These are phyloP conservation scores for Orbilia quercus DNA, from an alignment of 2,329 filamentous ascomycete species.

Conservation along the genomic window DNA sequence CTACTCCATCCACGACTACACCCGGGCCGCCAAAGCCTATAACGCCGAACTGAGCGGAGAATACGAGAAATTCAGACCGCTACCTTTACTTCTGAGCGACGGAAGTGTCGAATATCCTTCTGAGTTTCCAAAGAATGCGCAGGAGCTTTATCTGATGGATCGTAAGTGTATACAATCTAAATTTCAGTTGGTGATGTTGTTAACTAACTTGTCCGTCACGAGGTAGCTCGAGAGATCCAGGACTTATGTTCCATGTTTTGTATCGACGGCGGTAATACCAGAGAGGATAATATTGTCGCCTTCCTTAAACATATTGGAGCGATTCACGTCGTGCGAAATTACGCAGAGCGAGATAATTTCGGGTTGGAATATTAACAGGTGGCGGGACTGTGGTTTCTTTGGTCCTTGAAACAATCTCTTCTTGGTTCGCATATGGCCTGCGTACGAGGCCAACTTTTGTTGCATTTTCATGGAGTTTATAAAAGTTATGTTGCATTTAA, in stretches of 20 bases:
- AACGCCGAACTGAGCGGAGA: conserved; percentile 50
- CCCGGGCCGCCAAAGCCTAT: conserved; percentile 38
- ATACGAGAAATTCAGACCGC: conserved; percentile 43
- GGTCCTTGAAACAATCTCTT: too few relatives aligned
- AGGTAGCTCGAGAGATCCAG: conserved; percentile 48
- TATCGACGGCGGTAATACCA: conserved; percentile 43
- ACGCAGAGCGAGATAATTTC: conserved; percentile 48
- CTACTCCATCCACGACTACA: conserved; percentile 27
- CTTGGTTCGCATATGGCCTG: too few relatives aligned
- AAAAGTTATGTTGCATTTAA: neutral
- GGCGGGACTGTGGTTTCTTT: neutral
- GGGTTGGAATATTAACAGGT: conserved; percentile 25
- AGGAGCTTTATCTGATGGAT: conserved; percentile 46
- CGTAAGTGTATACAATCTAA: conserved; percentile 21
- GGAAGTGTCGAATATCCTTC: conserved; percentile 29
- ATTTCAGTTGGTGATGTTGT: neutral
- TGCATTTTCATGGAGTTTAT: conserved; percentile 4
- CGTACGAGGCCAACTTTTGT: conserved; percentile 11
- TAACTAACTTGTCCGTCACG: conserved; percentile 1
- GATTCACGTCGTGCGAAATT: conserved; percentile 28
- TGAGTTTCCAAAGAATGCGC: conserved; percentile 51
- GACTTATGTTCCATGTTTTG: conserved; percentile 51
- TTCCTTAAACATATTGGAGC: conserved; percentile 50
- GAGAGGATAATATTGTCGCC: conserved; percentile 31
- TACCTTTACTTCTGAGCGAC: conserved; percentile 34